Conservation (phyloP, 2,329 filamentous ascomycete genomes). For the Pseudogymnoascus sp. region DNA sequence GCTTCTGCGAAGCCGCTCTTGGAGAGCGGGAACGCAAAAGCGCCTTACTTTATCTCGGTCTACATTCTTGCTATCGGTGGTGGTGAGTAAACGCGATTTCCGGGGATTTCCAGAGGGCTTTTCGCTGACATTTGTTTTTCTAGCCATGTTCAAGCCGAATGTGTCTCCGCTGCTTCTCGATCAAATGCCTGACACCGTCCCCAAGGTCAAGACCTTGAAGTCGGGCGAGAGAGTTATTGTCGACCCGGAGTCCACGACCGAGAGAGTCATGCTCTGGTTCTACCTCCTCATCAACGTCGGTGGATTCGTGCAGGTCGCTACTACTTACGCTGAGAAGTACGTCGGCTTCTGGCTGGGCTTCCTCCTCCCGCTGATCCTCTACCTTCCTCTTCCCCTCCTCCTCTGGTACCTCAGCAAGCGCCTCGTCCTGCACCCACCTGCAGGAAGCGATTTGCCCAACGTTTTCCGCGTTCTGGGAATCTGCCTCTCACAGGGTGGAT, state of each 20-base stretch:
- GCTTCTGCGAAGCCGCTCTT: slow-evolving; percentile 53
- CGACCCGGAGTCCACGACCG: slow-evolving; percentile 51
- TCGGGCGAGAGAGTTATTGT: slow-evolving; percentile 54
- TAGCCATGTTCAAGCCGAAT: slow-evolving; percentile 55
- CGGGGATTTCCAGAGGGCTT: slow-evolving; percentile 53
- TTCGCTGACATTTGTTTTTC: slow-evolving; percentile 59
- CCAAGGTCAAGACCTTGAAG: slow-evolving; percentile 39
- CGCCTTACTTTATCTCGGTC: slow-evolving; percentile 23
- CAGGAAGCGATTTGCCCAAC: slow-evolving; percentile 39
- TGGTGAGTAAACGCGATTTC: slow-evolving; percentile 36
- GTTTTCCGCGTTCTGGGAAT: slow-evolving; percentile 36
- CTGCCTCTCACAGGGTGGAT: slow-evolving; percentile 32
- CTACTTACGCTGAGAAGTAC: slow-evolving; percentile 37
- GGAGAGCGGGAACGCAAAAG: slow-evolving; percentile 59
- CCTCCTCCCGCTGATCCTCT: slow-evolving; percentile 37
- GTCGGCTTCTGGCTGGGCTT: slow-evolving; percentile 44
- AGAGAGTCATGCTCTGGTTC: slow-evolving; percentile 42
- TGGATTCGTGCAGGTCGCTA: slow-evolving; percentile 36
- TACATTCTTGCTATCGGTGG: slow-evolving; percentile 24
- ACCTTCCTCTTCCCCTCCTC: not conserved
- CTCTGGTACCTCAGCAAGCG: slow-evolving; percentile 32
- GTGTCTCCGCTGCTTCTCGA: slow-evolving; percentile 57
- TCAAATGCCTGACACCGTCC: slow-evolving; percentile 39
- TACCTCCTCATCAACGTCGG: slow-evolving; percentile 67
- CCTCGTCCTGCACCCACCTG: slow-evolving; percentile 38